These are phyloP conservation scores for Rachicladosporium sp. DNA, from an alignment of 2,329 filamentous ascomycete species.

Conservation along the genomic window DNA sequence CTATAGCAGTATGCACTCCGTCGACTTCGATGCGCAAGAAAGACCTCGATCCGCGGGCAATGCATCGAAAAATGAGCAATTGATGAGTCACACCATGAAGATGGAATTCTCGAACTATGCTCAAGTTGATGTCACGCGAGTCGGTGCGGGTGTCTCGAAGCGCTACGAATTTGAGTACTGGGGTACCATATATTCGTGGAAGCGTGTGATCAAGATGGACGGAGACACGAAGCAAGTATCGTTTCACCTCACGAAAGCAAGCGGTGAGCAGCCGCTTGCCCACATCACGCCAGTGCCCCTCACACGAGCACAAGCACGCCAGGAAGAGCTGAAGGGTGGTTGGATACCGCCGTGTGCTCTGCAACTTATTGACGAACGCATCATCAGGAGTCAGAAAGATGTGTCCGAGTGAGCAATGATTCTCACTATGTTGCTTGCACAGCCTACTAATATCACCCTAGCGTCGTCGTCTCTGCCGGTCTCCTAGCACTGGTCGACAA, in stretches of 20 bases:
- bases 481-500: slow-evolving; percentile 82
- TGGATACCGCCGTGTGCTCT: slow-evolving; percentile 87
- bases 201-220: slow-evolving; percentile 57
- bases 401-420: slow-evolving; percentile 64
- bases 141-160: slow-evolving; percentile 54
- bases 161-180: slow-evolving; percentile 91
- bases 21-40: slow-evolving; percentile 23
- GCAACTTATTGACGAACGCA: slow-evolving; percentile 67
- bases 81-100: slow-evolving; percentile 53
- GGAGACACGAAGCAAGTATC: slow-evolving; percentile 52
- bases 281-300: slow-evolving; percentile 75
- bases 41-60: slow-evolving; percentile 22
- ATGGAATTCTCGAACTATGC: slow-evolving; percentile 97
- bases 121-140: slow-evolving; percentile 67
- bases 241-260: slow-evolving; percentile 4
- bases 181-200: slow-evolving; percentile 78
- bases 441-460: slow-evolving; percentile 25
- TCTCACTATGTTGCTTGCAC: not conserved
- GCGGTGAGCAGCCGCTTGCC: slow-evolving; percentile 50
- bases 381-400: slow-evolving; percentile 61
- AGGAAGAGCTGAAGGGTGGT: slow-evolving; percentile 65
- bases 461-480: slow-evolving; percentile 81
- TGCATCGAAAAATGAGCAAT: slow-evolving; percentile 24
- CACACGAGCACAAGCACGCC: slow-evolving; percentile 54
- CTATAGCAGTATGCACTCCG: slow-evolving; percentile 39